Percentiles rank a stretch among this genome's conserved stretches.
Conservation (phyloP, 441 rosid species). For the Manihot esculenta region DNA sequence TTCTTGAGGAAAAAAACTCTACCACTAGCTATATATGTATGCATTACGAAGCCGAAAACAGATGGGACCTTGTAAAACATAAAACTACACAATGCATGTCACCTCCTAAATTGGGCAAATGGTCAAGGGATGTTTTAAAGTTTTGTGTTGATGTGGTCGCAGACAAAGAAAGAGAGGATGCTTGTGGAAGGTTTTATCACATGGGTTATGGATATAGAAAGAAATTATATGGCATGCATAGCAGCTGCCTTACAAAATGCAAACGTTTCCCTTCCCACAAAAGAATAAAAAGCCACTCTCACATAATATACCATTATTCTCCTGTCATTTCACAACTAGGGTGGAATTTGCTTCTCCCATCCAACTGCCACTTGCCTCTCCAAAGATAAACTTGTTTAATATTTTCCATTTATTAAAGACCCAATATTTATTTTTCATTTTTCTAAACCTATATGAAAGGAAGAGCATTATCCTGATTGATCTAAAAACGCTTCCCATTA, state of each 20-base stretch:
- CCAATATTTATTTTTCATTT: no score
- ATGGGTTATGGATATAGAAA: constrained; percentile 33
- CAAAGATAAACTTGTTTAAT: constrained; percentile 33
- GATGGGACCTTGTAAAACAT: constrained; percentile 35
- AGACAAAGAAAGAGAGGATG: constrained; percentile 27
- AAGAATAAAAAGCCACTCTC: background rate
- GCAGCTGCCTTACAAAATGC: constrained; percentile 36
- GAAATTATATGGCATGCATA: constrained; percentile 37
- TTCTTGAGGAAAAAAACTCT: constrained; percentile 10
- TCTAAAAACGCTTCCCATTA: constrained; percentile 20
- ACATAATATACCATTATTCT: constrained; percentile 23
- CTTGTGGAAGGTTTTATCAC: constrained; percentile 32
- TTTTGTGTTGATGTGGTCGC: constrained; percentile 16
- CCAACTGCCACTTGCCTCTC: constrained; percentile 30
- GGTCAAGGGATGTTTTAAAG: constrained; percentile 25
- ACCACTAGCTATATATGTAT: background rate
- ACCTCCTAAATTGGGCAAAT: constrained; percentile 30
- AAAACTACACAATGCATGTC: constrained; percentile 23
- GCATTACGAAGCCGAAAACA: constrained; percentile 6
- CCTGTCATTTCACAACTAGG: constrained; percentile 29
- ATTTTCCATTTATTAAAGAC: constrained; percentile 4
- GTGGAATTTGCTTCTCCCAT: constrained; percentile 21
- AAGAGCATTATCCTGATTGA: no score
- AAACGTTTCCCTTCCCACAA: constrained; percentile 23
- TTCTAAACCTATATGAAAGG: no score